Conservation (phyloP, 2,329 filamentous ascomycete genomes). For the Trichoderma arundinaceum region DNA sequence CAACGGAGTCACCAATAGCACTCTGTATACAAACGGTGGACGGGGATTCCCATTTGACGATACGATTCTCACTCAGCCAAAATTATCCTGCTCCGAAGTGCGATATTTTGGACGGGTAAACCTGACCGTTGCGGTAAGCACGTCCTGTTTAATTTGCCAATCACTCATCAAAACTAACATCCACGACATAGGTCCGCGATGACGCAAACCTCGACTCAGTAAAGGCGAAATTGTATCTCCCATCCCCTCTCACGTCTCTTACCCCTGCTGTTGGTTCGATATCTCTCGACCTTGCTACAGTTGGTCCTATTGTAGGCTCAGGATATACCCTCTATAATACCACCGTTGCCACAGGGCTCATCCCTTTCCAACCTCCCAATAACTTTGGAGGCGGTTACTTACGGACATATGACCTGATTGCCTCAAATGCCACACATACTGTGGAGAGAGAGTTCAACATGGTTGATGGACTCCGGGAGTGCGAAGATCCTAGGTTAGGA, state of each 20-base stretch:
- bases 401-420: slow-evolving; percentile 31
- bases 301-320: slow-evolving; percentile 12
- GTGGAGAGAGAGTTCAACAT: slow-evolving; percentile 29
- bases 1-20: slow-evolving; percentile 27
- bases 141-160: rapidly evolving
- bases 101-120: slow-evolving; percentile 8
- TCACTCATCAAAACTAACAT: not conserved
- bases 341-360: slow-evolving; percentile 14
- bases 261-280: slow-evolving; percentile 22
- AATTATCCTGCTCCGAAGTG: slow-evolving; percentile 23
- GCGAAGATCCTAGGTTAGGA: too few relatives aligned
- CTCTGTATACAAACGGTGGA: slow-evolving; percentile 30
- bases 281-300: slow-evolving; percentile 18
- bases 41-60: slow-evolving; percentile 31
- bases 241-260: slow-evolving; percentile 4
- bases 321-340: slow-evolving; percentile 30
- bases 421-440: slow-evolving; percentile 29
- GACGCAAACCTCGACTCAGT: not conserved
- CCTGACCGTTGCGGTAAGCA: slow-evolving; percentile 21
- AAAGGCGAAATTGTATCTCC: not conserved
- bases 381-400: slow-evolving; percentile 18
- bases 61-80: slow-evolving; percentile 21
- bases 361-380: not conserved
- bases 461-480: slow-evolving; percentile 10
- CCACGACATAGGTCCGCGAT: not conserved